These are phyloP conservation scores for Tricholoma bakamatsutake DNA, from an alignment of 768 basidiomycete genomes.

Conservation along the genomic window DNA sequence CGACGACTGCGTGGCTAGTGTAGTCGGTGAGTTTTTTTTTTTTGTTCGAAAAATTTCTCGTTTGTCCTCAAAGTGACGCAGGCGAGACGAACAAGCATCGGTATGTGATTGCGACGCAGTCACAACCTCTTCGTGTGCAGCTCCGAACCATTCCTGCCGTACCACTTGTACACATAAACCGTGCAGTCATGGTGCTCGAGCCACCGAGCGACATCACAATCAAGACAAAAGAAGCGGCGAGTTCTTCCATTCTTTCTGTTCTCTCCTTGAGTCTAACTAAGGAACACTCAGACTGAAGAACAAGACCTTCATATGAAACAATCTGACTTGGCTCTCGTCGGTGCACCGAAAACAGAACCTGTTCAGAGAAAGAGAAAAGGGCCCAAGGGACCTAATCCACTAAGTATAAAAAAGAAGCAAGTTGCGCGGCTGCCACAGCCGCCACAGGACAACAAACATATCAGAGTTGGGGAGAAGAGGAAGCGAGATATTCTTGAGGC, in stretches of 20 bases:
- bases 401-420: slow-evolving; percentile 89
- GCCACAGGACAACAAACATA: neutral
- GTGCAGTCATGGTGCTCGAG: slow-evolving; percentile 89
- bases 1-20: slow-evolving; percentile 74
- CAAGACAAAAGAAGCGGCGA: slow-evolving; percentile 55
- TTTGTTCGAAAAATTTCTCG: neutral
- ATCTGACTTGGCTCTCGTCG: slow-evolving; percentile 42
- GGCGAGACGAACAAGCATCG: slow-evolving; percentile 87
- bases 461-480: slow-evolving; percentile 26
- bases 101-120: slow-evolving; percentile 86
- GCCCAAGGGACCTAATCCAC: slow-evolving; percentile 86
- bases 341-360: slow-evolving; percentile 30
- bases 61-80: slow-evolving; percentile 19
- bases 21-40: slow-evolving; percentile 60
- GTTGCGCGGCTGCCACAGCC: slow-evolving; percentile 4
- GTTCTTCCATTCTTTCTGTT: slow-evolving; percentile 11
- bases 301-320: slow-evolving; percentile 46
- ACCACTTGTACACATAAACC: slow-evolving; percentile 88
- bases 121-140: slow-evolving; percentile 57
- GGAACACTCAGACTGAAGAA: slow-evolving; percentile 52
- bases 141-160: slow-evolving; percentile 77
- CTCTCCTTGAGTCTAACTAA: slow-evolving; percentile 1
- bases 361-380: slow-evolving; percentile 56
- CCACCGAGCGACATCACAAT: slow-evolving; percentile 81
- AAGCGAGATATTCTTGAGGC: slow-evolving; percentile 9